phyloP scores from a whole-genome alignment of 1,284 basidiomycete genomes.

The Cutaneotrichosporon arboriforme region DNA sequence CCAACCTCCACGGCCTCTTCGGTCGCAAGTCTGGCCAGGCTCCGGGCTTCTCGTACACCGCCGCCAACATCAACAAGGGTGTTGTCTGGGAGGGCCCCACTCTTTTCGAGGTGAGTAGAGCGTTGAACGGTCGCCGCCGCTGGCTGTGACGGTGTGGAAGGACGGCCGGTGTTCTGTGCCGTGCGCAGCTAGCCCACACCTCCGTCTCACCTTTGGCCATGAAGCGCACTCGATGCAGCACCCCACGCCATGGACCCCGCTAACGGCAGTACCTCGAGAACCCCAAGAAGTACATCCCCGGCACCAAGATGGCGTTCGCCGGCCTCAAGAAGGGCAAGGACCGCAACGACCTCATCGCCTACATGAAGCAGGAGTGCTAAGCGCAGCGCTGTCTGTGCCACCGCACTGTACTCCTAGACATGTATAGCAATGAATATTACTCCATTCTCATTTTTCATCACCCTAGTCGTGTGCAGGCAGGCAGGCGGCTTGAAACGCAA shows the following conservation, averaged over 20 bases:
- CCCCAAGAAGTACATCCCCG: constrained; percentile 71
- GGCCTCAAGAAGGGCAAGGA: constrained; percentile 97
- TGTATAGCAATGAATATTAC: constrained; percentile 8
- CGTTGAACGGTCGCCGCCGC: too few species aligned
- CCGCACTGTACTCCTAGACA: constrained; percentile 6
- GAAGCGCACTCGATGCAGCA: too few species aligned
- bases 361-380: constrained; percentile 33
- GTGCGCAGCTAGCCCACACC: too few species aligned
- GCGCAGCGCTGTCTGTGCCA: neutral
- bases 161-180: too few species aligned
- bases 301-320: constrained; percentile 94
- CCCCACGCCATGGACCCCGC: too few species aligned
- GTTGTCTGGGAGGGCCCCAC: constrained; percentile 60
- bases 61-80: constrained; percentile 95
- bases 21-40: constrained; percentile 88
- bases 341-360: constrained; percentile 68
- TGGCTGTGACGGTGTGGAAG: too few species aligned
- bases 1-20: constrained; percentile 83
- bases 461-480: neutral
- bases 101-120: constrained; percentile 40
- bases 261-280: constrained; percentile 25
- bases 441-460: neutral
- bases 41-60: constrained; percentile 84
- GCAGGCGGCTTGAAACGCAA: too few species aligned
- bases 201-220: neutral